Conservation (phyloP, 768 basidiomycete species). For the Lactarius hengduanensis region DNA sequence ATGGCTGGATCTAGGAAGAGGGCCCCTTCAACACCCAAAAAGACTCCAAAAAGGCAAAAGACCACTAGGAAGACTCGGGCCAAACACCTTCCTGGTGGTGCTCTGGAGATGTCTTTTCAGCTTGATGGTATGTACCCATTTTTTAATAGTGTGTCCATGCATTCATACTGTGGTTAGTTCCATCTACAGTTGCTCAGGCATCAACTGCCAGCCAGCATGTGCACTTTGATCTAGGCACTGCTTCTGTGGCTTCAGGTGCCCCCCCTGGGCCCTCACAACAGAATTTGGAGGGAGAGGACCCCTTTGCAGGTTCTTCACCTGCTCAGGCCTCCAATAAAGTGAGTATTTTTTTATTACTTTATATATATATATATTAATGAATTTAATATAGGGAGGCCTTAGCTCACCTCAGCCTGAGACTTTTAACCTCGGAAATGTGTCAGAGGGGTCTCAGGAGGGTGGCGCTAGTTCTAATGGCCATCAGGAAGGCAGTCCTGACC, state of each 20-base stretch:
- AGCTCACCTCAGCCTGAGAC: background rate
- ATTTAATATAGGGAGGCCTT: background rate
- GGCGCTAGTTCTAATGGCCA: too few relatives aligned
- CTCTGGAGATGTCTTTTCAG: too few relatives aligned
- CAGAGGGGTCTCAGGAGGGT: background rate
- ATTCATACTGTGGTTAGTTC: background rate
- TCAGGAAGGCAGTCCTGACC: too few relatives aligned
- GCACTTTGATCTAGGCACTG: background rate
- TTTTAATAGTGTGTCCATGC: background rate
- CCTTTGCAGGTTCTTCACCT: background rate
- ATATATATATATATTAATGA: background rate
- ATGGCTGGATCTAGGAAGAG: too few relatives aligned
- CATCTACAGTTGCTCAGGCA: background rate
- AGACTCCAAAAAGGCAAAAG: too few relatives aligned
- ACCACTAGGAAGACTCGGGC: too few relatives aligned
- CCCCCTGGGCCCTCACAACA: background rate
- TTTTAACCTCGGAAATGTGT: background rate
- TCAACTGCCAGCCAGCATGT: background rate
- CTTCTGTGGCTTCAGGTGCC: background rate
- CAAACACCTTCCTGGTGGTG: too few relatives aligned
- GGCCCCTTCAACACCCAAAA: too few relatives aligned
- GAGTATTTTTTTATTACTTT: background rate
- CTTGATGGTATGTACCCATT: background rate
- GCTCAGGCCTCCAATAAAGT: background rate
- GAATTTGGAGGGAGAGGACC: too few relatives aligned